Percentiles rank a stretch among this genome's conserved stretches.
Conservation (phyloP, 352 stramenopile genomes). For the Pythium guiyangense region DNA sequence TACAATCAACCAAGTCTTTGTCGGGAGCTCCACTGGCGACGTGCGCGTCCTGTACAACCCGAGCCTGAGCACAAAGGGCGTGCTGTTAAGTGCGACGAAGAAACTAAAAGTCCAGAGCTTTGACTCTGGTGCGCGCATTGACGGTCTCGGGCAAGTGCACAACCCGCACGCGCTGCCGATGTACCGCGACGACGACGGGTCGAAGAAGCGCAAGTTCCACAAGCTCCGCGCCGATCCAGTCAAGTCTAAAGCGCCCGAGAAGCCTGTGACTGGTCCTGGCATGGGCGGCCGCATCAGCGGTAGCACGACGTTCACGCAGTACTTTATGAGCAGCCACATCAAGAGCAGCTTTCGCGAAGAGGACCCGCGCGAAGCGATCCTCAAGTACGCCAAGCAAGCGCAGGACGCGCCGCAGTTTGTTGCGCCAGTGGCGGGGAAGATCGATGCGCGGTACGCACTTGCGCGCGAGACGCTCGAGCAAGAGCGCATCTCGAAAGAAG, state of each 20-base stretch:
- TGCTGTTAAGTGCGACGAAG: constrained; percentile 77
- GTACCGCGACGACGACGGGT: constrained; percentile 59
- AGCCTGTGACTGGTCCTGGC: constrained; percentile 65
- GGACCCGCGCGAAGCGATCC: constrained; percentile 79
- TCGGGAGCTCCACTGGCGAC: constrained; percentile 55
- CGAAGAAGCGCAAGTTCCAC: constrained; percentile 67
- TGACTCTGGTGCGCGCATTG: constrained; percentile 66
- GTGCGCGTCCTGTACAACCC: constrained; percentile 76
- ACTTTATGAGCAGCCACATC: constrained; percentile 87
- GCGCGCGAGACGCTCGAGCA: constrained; percentile 76
- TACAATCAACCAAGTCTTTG: constrained; percentile 80
- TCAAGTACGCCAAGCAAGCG: constrained; percentile 81
- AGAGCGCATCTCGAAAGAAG: constrained; percentile 71
- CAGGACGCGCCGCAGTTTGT: constrained; percentile 70
- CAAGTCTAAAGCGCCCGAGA: constrained; percentile 69
- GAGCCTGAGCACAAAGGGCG: constrained; percentile 65
- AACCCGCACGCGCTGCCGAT: constrained; percentile 79
- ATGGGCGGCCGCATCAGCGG: constrained; percentile 78
- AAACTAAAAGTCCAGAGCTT: constrained; percentile 53
- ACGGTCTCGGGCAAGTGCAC: constrained; percentile 63
- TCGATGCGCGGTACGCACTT: constrained; percentile 70
- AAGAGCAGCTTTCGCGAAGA: constrained; percentile 83
- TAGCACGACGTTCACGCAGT: constrained; percentile 83
- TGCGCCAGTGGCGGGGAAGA: constrained; percentile 41
- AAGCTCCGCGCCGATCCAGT: constrained; percentile 67